Base-by-base conservation (phyloP, 129 eudicot genomes). In the Apium graveolens region DNA sequence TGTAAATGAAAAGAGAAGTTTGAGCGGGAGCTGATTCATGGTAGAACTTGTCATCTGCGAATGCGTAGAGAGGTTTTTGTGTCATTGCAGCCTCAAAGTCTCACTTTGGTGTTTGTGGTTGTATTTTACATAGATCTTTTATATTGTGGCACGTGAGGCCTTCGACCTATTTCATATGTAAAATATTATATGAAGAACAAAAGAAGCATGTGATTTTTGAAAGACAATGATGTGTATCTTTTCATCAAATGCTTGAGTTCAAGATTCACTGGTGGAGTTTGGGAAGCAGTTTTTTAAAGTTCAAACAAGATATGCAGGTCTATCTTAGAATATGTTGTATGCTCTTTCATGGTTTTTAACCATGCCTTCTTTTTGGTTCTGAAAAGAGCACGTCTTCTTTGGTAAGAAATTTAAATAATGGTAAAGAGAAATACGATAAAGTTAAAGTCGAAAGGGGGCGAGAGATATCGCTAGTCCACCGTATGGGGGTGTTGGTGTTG, bases 1-100 rank as follows among this genome's bases (percentile, higher is more conserved):
- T 63, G 46, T 72, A 72, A 17, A 78, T 63, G 80, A 65, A 27
- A 48, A 55, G 51, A 70, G 75, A 70, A 72, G 53, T 42, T 42
- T 72, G 53, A n/a, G 42, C 29, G 10, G 76, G 76, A 72, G 35
- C 35, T 72, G 76, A 72, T 72, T 72, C 20, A 37, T 41, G 49
- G 34, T 31, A 66, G 72, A 66, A 66, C 72, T 31, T 66, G 37
- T 31, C 39, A 32, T 31, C 34, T 60, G 31, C 32, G 17, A 60
- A 60, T 26, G 32, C 1, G 16, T 60, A 66, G 72, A 11, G 72
- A 41, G 72, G 41, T 14, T 66, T 31, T 32, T 3, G 24, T 66
- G 72, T 31, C 24, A 32, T 31, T 2, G 46, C 44, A 70, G 27
- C 44, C 43, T 38, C 44, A 17, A 29, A 24, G 74, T 70, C 29